phyloP scores from a whole-genome alignment of 768 basidiomycete species.

The Bullera alba region DNA sequence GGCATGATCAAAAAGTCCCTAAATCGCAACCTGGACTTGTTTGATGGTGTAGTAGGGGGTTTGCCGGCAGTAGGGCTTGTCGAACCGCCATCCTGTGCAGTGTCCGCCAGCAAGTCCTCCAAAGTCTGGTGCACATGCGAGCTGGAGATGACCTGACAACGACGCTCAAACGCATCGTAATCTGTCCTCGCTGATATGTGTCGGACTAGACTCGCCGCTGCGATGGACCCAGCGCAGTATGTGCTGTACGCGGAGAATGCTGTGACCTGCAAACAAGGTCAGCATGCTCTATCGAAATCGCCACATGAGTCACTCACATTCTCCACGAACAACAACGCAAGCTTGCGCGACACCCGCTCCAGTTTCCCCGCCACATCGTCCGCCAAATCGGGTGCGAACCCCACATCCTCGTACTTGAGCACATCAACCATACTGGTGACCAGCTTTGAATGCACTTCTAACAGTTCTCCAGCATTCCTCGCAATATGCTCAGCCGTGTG shows the following conservation, averaged over 20 bases:
- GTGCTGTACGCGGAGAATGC: slow-evolving; percentile 71
- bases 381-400: slow-evolving; percentile 14
- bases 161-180: slow-evolving; percentile 78
- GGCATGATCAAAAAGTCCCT: slow-evolving; percentile 93
- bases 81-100: no score
- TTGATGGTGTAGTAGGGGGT: slow-evolving; percentile 9
- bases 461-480: slow-evolving; percentile 34
- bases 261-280: slow-evolving; percentile 53
- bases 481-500: slow-evolving; percentile 22
- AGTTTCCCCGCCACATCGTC: slow-evolving; percentile 12
- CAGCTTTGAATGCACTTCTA: slow-evolving; percentile 34
- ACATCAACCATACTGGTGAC: slow-evolving; percentile 40
- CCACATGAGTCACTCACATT: slow-evolving; percentile 26
- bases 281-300: not conserved
- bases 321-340: slow-evolving; percentile 42
- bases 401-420: slow-evolving; percentile 38
- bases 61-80: not conserved
- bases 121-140: slow-evolving; percentile 26
- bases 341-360: slow-evolving; percentile 30
- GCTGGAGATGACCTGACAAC: slow-evolving; percentile 57
- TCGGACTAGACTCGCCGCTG: slow-evolving; percentile 68
- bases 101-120: slow-evolving; percentile 36
- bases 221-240: slow-evolving; percentile 80
- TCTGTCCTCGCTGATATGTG: slow-evolving; percentile 63
- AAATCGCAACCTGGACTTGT: slow-evolving; percentile 45